Base-by-base conservation (phyloP, 345 rosid species). In the Hibiscus mutabilis region DNA sequence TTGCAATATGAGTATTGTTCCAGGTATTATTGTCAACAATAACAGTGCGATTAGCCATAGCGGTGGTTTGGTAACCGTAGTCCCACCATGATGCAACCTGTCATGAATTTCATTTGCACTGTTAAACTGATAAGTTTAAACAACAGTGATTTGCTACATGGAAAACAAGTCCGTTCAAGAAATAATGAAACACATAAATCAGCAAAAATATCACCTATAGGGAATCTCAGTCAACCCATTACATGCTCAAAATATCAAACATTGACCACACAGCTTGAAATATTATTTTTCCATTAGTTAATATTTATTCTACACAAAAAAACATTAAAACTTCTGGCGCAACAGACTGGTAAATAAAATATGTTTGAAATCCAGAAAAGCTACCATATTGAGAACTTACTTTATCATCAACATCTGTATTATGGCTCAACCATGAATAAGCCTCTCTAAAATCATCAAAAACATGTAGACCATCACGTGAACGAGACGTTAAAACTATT, bases 81-180 rank as follows among this genome's bases (percentile, higher is more conserved):
- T 95, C 99, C 98, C 99, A 95, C 99, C 99, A 95, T 56, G 99
- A 95, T 71, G 99, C 99, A 78, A 95, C 99, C 99, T 95, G 84
- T 71, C 75, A 57, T 47, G 72, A 78, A 37, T 65, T 44, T 65
- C 35, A 65, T 6, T 65, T 65, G 6, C 69, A 65, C n/a, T 44
- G 33, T 44, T 18, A 65, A 33, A 22, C 55, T 3, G 7, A 65
- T 31, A 0, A 5, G 1, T 37, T 63, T 63, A 42, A 31, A 21
- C 22, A 64, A 64, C 52, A 40, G 31, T 19, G 21, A 12, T 11
- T 18, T 11, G 31, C 53, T 3, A 65, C 15, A 35, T 35, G 16
- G 46, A 61, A 33, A 61, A 61, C 53, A 42, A 22, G 33, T 6
- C 19, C 33, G 44, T 6, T 15, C 18, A 1, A 65, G 31, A 21